Evolutionary conservation across 2,329 filamentous ascomycete genomes (phyloP).

Genomic region (Metarhizium robertsii): DNA sequence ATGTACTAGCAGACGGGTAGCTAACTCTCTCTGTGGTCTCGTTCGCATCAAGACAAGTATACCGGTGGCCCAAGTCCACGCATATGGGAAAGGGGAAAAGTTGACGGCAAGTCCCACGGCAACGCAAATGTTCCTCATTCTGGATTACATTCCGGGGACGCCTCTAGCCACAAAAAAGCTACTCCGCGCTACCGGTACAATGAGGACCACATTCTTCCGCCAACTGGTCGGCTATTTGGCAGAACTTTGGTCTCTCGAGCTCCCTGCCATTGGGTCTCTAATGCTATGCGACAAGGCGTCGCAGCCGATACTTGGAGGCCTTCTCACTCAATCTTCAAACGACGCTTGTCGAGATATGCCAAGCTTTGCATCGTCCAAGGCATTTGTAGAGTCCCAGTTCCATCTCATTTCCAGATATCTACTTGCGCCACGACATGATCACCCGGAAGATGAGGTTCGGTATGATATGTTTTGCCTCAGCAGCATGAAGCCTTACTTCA

Average conservation of each 20-base stretch:
- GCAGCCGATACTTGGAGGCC: not conserved
- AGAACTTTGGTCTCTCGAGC: not conserved
- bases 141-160: conserved; percentile 1
- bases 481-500: conserved; percentile 1
- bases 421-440: conserved; percentile 8
- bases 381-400: conserved; percentile 2
- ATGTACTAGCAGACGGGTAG: conserved; percentile 1
- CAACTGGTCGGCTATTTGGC: conserved; percentile 9
- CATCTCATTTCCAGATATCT: conserved; percentile 2
- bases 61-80: conserved; percentile 12
- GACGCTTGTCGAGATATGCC: conserved; percentile 3
- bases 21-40: not conserved
- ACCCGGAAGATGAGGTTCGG: conserved; percentile 1
- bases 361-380: conserved; percentile 2
- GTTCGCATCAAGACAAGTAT: conserved; percentile 13
- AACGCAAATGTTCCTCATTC: conserved; percentile 1
- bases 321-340: conserved; percentile 1
- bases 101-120: conserved; percentile 1
- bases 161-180: conserved; percentile 4
- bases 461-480: conserved; percentile 3
- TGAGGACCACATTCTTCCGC: conserved; percentile 10
- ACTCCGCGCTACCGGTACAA: conserved; percentile 9
- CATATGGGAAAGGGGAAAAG: conserved; percentile 10
- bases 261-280: conserved; percentile 1
- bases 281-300: not conserved